These are phyloP conservation scores for Glycine soja DNA, from an alignment of 306 rosid species.

Conservation along the genomic window DNA sequence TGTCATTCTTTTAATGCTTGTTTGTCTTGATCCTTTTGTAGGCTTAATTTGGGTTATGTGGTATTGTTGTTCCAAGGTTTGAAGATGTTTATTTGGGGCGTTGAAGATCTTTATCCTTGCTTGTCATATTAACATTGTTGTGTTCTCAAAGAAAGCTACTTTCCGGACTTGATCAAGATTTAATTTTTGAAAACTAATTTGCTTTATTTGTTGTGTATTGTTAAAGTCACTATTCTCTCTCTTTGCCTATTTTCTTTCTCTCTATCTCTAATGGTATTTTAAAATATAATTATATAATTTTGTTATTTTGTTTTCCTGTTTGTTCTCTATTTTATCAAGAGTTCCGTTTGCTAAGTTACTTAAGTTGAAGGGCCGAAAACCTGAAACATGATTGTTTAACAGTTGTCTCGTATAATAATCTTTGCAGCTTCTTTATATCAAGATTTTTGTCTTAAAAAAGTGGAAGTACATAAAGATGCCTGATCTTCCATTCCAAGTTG, in stretches of 20 bases:
- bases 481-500: slow-evolving; percentile 64
- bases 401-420: not conserved
- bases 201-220: not conserved
- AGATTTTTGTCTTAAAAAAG: not conserved
- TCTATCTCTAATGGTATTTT: too few species aligned
- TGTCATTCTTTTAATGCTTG: not conserved
- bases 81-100: not conserved
- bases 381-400: slow-evolving; percentile 14
- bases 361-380: not conserved
- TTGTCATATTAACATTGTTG: not conserved
- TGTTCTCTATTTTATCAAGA: not conserved
- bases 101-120: not conserved
- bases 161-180: not conserved
- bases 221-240: not conserved
- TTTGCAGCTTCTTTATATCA: slow-evolving; percentile 5
- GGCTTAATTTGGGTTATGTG: slow-evolving; percentile 24
- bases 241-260: too few species aligned
- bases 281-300: not conserved
- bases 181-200: not conserved
- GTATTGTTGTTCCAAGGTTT: not conserved
- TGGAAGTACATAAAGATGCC: slow-evolving; percentile 33
- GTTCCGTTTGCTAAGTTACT: not conserved
- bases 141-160: not conserved
- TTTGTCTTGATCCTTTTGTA: slow-evolving; percentile 18
- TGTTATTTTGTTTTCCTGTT: not conserved